These are phyloP conservation scores for Eucalyptus marginata DNA, from an alignment of 345 rosid genomes.

Conservation along the genomic window DNA sequence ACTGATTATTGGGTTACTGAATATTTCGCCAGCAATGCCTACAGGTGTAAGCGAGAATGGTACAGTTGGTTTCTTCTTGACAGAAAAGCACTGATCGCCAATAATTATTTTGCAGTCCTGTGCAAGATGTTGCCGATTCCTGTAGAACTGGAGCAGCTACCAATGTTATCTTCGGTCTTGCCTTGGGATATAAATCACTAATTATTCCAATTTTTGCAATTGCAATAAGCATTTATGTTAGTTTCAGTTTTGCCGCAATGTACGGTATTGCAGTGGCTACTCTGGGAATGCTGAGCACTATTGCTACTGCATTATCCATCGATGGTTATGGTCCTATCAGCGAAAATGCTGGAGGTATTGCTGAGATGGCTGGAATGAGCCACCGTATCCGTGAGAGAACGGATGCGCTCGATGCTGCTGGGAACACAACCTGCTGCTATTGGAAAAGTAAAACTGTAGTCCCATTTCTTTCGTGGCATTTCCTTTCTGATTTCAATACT, in stretches of 20 bases:
- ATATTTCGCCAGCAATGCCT: neutral
- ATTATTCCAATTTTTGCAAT: neutral
- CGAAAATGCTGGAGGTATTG: neutral
- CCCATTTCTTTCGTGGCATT: neutral
- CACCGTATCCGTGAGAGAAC: neutral
- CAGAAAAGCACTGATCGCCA: neutral
- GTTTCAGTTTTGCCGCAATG: neutral
- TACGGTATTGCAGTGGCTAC: neutral
- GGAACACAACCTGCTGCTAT: neutral
- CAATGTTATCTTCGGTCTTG: neutral
- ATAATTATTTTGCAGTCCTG: conserved; percentile 7
- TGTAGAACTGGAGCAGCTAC: conserved; percentile 26
- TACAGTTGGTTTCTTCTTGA: neutral
- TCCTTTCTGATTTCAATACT: neutral
- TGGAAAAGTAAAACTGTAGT: neutral
- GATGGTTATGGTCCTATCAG: neutral
- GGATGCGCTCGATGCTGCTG: neutral
- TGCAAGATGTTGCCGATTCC: conserved; percentile 28
- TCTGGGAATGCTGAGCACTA: neutral
- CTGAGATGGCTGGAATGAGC: neutral
- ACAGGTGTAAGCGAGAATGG: neutral
- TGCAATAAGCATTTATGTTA: neutral
- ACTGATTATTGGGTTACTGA: neutral
- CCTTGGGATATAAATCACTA: neutral
- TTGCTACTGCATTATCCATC: neutral